Conservation (phyloP, 441 rosid genomes). For the Gossypium lobatum region DNA sequence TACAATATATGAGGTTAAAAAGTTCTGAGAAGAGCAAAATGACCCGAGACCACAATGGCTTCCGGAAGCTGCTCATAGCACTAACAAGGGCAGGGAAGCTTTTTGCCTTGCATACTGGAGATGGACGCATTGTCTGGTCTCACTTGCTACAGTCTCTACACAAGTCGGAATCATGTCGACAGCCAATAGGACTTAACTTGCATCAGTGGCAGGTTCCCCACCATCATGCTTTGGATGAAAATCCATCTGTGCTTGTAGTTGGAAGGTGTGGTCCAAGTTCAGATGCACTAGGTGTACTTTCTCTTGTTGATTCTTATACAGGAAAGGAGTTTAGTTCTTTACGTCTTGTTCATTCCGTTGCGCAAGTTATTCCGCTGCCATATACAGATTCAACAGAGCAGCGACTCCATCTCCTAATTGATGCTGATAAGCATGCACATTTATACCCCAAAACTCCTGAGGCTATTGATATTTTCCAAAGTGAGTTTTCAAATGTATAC, state of each 20-base stretch:
- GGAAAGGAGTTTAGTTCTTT: slow-evolving; percentile 66
- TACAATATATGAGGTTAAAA: slow-evolving; percentile 81
- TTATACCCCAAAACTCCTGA: slow-evolving; percentile 81
- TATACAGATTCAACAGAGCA: slow-evolving; percentile 86
- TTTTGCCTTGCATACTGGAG: slow-evolving; percentile 96
- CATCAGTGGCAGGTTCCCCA: slow-evolving; percentile 97
- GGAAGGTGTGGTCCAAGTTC: slow-evolving; percentile 66
- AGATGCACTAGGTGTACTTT: slow-evolving; percentile 62
- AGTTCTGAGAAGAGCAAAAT: slow-evolving; percentile 91
- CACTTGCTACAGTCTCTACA: slow-evolving; percentile 51
- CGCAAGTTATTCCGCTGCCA: slow-evolving; percentile 80
- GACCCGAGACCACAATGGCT: slow-evolving; percentile 98
- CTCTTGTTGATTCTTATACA: slow-evolving; percentile 82
- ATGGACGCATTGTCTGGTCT: slow-evolving; percentile 93
- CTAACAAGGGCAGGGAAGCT: slow-evolving; percentile 85
- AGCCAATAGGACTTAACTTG: slow-evolving; percentile 55
- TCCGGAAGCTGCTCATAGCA: slow-evolving; percentile 80
- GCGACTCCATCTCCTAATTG: slow-evolving; percentile 80
- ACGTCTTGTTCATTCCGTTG: slow-evolving; percentile 61
- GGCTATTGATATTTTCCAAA: slow-evolving; percentile 57
- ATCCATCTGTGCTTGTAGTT: slow-evolving; percentile 87
- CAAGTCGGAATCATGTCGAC: slow-evolving; percentile 55
- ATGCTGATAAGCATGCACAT: slow-evolving; percentile 59
- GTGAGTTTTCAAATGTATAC: slow-evolving; percentile 68
- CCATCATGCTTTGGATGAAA: slow-evolving; percentile 94